Evolutionary conservation across 352 stramenopile genomes (phyloP).

Genomic region (Pythium dissimile): DNA sequence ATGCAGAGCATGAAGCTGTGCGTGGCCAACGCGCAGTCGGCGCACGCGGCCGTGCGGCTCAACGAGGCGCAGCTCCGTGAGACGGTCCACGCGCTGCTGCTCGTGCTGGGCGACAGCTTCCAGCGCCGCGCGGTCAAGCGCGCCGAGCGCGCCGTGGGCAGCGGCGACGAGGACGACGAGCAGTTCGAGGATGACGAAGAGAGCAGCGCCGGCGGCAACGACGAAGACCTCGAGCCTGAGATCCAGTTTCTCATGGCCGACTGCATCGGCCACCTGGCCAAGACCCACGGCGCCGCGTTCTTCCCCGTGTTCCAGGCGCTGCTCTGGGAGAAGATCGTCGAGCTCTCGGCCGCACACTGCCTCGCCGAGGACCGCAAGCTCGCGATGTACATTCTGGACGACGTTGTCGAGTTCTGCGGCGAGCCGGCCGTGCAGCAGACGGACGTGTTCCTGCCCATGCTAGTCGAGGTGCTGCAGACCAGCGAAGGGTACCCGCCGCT

Average conservation of each 20-base stretch:
- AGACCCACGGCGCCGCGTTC: conserved; percentile 59
- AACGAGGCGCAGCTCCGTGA: conserved; percentile 76
- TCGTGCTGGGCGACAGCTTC: conserved; percentile 79
- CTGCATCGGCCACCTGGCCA: conserved; percentile 68
- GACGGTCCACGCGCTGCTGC: conserved; percentile 65
- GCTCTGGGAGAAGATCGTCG: conserved; percentile 75
- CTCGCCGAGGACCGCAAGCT: conserved; percentile 76
- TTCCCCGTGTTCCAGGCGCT: conserved; percentile 75
- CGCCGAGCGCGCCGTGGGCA: conserved; percentile 26
- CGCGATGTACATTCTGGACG: conserved; percentile 85
- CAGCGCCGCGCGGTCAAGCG: conserved; percentile 65
- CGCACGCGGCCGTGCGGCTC: conserved; percentile 41
- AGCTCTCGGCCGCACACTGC: conserved; percentile 61
- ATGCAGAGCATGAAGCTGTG: conserved; percentile 85
- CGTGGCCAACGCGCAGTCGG: conserved; percentile 40
- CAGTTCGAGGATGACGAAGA: conserved; percentile 21
- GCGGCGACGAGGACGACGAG: conserved; percentile 38
- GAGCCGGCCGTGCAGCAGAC: conserved; percentile 40
- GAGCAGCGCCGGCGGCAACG: conserved; percentile 33
- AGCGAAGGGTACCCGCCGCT: conserved; percentile 53
- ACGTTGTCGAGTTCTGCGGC: conserved; percentile 80
- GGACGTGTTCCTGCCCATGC: conserved; percentile 63
- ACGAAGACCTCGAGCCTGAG: conserved; percentile 59
- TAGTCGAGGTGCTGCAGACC: conserved; percentile 60
- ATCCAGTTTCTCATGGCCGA: conserved; percentile 81